A percentile compares a stretch with the other conserved stretches of the same genome.
Conservation (phyloP, 805 yeast species). For the Priceomyces haplophilus region DNA sequence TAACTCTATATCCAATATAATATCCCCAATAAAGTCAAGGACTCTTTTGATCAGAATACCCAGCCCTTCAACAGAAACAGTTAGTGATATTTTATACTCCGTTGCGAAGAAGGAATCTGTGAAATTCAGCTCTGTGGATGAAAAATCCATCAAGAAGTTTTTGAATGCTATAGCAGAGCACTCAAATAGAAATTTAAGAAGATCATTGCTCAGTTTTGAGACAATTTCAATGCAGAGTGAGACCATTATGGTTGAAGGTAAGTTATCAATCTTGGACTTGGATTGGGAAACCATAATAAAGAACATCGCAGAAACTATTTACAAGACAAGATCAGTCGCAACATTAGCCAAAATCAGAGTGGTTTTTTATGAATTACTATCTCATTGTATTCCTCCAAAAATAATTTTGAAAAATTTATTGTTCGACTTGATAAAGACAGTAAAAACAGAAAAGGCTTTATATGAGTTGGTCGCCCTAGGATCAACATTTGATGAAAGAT, state of each 20-base stretch:
- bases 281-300: constrained; percentile 89
- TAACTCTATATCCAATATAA: constrained; percentile 86
- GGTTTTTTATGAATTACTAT: constrained; percentile 73
- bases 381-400: constrained; percentile 92
- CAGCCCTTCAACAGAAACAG: constrained; percentile 66
- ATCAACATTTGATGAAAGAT: constrained; percentile 76
- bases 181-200: constrained; percentile 71
- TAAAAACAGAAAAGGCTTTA: constrained; percentile 26
- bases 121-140: constrained; percentile 39
- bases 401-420: constrained; percentile 62
- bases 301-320: constrained; percentile 58
- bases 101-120: constrained; percentile 59
- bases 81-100: constrained; percentile 49
- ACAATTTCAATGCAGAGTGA: constrained; percentile 74
- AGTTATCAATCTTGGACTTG: constrained; percentile 53
- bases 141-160: constrained; percentile 28
- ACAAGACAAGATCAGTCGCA: constrained; percentile 62
- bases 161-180: constrained; percentile 51
- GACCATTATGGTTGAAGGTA: constrained; percentile 31
- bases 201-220: constrained; percentile 75
- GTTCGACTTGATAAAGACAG: constrained; percentile 40
- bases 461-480: constrained; percentile 55
- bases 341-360: constrained; percentile 59
- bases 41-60: constrained; percentile 85
- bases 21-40: constrained; percentile 92